Base-by-base conservation (phyloP, 768 basidiomycete species). In the Chlorophyllum brunneum region DNA sequence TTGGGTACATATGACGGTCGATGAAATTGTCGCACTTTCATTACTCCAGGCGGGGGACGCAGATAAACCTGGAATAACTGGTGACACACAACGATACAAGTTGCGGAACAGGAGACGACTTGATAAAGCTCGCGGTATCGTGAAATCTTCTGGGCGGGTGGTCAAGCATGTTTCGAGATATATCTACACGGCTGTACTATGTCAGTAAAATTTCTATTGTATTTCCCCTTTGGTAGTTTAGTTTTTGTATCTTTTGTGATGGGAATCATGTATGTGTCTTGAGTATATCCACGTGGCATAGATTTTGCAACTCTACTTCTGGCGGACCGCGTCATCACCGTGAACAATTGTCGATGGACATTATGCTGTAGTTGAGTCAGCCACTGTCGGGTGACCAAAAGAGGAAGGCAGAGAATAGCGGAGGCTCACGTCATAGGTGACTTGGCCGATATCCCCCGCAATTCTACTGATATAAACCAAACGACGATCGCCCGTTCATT, bases 361-460 rank as follows among this genome's bases (percentile, higher is more conserved):
- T n/a, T n/a, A n/a, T n/a, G n/a, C n/a, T n/a, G n/a, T n/a, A n/a
- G n/a, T 41, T 20, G 40, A 41, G 11, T 41, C 40, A 26, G 24
- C 11, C 38, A 10, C 13, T 11, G 5, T 26, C 2, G 7, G 11
- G n/a, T 26, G 8, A n/a, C 41, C 26, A 29, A 26, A 43, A 43
- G 40, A 41, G 40, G 40, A 18, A 41, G 24, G 40, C 15, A 22
- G 24, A 22, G 20, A 41, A n/a, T 1, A 22, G 39, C 22, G 40
- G 40, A 41, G n/a, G 42, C 31, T 45, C 29, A 31, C 43, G 43
- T 45, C 43, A 45, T 45, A 30, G 43, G 23, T 44, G 47, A 30
- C 16, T 20, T 13, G 18, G 24, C 49, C 49, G 49, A 51, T 23
- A 50, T 51, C 29, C 26, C 20, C 49, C 49, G 49, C 29, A 16